A percentile compares a stretch with the other conserved stretches of the same genome.
Evolutionary conservation across 2,329 filamentous ascomycete genomes (phyloP).

Genomic region (Herpotrichia juniperi): DNA sequence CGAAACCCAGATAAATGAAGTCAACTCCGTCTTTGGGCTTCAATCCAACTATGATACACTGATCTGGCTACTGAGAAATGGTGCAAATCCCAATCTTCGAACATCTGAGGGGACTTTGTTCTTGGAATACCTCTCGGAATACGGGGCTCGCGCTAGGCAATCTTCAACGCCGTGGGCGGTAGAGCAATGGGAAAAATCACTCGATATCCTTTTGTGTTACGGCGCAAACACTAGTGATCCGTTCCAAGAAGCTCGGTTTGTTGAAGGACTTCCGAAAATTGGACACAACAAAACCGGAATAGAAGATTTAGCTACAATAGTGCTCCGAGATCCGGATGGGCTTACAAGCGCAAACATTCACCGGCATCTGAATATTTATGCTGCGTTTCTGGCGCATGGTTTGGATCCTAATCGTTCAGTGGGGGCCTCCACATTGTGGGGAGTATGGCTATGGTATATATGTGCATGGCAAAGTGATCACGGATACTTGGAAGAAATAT

Average conservation of each 20-base stretch:
- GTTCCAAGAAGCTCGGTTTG: neutral
- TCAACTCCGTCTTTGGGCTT: neutral
- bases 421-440: neutral
- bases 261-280: neutral
- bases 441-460: slow-evolving; percentile 4
- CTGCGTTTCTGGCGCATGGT: neutral
- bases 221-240: neutral
- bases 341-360: neutral
- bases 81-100: neutral
- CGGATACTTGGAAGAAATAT: slow-evolving; percentile 1
- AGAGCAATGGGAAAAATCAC: neutral
- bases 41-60: neutral
- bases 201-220: neutral
- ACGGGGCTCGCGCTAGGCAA: no score
- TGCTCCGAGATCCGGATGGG: neutral
- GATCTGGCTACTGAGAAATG: slow-evolving; percentile 2
- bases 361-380: neutral
- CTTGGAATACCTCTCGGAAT: no score
- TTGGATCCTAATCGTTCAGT: neutral
- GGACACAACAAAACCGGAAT: neutral
- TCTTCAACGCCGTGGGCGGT: no score
- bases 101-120: neutral
- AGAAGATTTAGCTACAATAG: neutral
- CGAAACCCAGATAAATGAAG: neutral
- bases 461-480: neutral